These are phyloP conservation scores for Paracamarosporium sp. DNA, from an alignment of 2,329 filamentous ascomycete genomes.

Conservation along the genomic window DNA sequence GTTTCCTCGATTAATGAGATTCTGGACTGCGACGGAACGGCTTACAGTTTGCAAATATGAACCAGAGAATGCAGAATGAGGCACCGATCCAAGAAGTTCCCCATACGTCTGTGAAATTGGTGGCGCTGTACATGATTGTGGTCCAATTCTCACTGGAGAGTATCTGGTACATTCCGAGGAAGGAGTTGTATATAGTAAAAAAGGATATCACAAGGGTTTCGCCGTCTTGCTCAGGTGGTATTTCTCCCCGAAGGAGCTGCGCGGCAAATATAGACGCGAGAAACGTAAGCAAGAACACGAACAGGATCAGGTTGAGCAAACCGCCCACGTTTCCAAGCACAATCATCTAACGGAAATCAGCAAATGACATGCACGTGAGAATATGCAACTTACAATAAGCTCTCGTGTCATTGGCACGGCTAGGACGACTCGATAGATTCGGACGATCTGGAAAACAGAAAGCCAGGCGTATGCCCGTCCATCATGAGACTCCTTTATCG, in stretches of 20 bases:
- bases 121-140: constrained; percentile 80
- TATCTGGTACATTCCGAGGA: constrained; percentile 97
- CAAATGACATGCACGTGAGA: not conserved
- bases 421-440: constrained; percentile 89
- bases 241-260: constrained; percentile 88
- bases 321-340: constrained; percentile 91
- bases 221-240: constrained; percentile 68
- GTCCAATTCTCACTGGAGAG: constrained; percentile 98
- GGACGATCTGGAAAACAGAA: constrained; percentile 89
- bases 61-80: constrained; percentile 92
- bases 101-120: constrained; percentile 67
- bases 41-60: constrained; percentile 81
- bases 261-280: constrained; percentile 91
- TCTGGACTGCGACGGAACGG: not conserved
- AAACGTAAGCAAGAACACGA: constrained; percentile 95
- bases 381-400: constrained; percentile 67
- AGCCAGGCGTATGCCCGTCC: constrained; percentile 83
- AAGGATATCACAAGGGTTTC: constrained; percentile 76
- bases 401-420: constrained; percentile 86
- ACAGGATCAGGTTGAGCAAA: constrained; percentile 92
- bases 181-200: constrained; percentile 90
- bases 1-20: not conserved
- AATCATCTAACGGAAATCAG: constrained; percentile 57
- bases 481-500: constrained; percentile 68
- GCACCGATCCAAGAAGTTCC: constrained; percentile 92